Conservation (phyloP, 202 grass and related monocot species). For the Schoenoplectus triqueter region DNA sequence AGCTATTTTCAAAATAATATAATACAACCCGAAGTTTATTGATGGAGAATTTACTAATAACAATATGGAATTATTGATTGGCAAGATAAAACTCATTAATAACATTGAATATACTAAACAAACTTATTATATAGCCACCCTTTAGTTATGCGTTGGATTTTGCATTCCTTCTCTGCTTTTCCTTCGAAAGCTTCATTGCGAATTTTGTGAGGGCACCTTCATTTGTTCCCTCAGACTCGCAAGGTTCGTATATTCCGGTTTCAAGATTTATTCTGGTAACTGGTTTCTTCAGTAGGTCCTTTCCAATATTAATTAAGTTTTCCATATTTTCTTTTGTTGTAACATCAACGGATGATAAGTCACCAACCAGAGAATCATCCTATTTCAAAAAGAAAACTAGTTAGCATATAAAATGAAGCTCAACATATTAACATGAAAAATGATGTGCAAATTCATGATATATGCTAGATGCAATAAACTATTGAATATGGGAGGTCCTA, state of each 20-base stretch:
- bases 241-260: slow-evolving; percentile 41
- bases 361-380: slow-evolving; percentile 53
- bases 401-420: not conserved
- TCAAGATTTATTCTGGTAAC: slow-evolving; percentile 63
- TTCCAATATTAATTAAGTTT: slow-evolving; percentile 50
- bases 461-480: not conserved
- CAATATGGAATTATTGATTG: not conserved
- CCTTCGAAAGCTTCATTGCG: slow-evolving; percentile 50
- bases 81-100: not conserved
- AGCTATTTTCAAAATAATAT: not conserved
- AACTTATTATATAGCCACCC: not conserved
- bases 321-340: slow-evolving; percentile 66
- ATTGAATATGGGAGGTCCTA: not conserved
- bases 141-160: slow-evolving; percentile 30
- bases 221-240: slow-evolving; percentile 48
- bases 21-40: not conserved
- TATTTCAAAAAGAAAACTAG: slow-evolving; percentile 1
- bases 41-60: not conserved
- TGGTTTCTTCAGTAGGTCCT: slow-evolving; percentile 41
- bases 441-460: not conserved
- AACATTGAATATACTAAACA: not conserved
- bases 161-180: slow-evolving; percentile 43
- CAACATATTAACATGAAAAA: not conserved
- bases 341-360: slow-evolving; percentile 56
- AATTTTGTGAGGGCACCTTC: slow-evolving; percentile 47